phyloP scores from a whole-genome alignment of 306 rosid genomes.

The Cyclanthera cordifolia region DNA sequence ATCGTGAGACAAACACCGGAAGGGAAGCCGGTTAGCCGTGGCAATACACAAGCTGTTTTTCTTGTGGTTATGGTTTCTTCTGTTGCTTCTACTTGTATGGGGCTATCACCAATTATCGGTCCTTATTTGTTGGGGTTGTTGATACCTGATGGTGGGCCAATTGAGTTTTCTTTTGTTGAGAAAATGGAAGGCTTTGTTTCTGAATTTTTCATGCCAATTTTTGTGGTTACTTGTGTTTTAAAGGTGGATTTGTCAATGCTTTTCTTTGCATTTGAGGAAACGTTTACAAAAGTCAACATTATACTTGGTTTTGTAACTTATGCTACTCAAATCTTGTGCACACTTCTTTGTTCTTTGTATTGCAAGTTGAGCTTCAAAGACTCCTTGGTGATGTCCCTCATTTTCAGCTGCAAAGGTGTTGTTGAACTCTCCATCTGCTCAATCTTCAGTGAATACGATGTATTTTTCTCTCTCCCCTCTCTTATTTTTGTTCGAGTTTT shows the following conservation, averaged over 20 bases:
- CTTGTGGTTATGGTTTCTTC: slow-evolving; percentile 18
- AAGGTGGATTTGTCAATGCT: slow-evolving; percentile 24
- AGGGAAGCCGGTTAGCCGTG: slow-evolving; percentile 16
- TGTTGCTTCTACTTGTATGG: not conserved
- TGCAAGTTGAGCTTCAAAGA: slow-evolving; percentile 32
- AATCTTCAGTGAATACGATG: slow-evolving; percentile 14
- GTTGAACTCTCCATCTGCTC: slow-evolving; percentile 25
- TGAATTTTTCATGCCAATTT: slow-evolving; percentile 39
- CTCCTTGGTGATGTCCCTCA: slow-evolving; percentile 34
- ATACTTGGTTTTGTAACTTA: not conserved
- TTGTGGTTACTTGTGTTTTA: slow-evolving; percentile 27
- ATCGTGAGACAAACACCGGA: slow-evolving; percentile 17
- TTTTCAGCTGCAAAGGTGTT: slow-evolving; percentile 47
- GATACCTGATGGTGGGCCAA: slow-evolving; percentile 55
- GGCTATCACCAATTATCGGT: slow-evolving; percentile 29
- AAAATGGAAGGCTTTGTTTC: slow-evolving; percentile 27
- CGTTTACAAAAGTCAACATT: not conserved
- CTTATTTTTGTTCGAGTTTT: no score
- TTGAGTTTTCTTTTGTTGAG: slow-evolving; percentile 44
- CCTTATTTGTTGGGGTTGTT: slow-evolving; percentile 46
- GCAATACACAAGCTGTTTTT: not conserved
- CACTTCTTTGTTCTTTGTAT: slow-evolving; percentile 18
- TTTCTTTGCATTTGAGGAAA: not conserved
- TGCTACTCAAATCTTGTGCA: slow-evolving; percentile 7
- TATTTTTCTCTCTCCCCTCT: not conserved